Evolutionary conservation across 164 flowering plant genomes (phyloP).

Genomic region (Stephania japonica): DNA sequence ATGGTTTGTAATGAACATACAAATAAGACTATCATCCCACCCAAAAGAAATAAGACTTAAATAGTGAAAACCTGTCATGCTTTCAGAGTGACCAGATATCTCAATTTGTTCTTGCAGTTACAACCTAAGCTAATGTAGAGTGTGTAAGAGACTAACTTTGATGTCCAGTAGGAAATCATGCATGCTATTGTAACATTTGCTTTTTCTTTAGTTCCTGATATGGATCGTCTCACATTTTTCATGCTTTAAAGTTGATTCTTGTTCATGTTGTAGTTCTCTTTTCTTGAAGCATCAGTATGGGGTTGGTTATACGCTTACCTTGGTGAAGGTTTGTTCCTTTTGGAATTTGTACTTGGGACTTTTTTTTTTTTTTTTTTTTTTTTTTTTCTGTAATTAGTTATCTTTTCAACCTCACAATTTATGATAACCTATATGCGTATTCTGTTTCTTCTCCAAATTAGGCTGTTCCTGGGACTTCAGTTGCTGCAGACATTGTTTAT

Average conservation of each 20-base stretch:
- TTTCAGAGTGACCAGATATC: no score
- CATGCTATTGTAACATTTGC: no score
- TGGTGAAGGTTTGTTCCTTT: slow-evolving; percentile 70
- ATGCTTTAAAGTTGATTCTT: slow-evolving; percentile 3
- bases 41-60: no score
- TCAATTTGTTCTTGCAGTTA: neutral
- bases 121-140: neutral
- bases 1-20: no score
- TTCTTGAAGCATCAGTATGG: slow-evolving; percentile 96
- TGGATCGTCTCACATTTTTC: neutral
- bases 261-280: slow-evolving; percentile 61
- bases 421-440: neutral
- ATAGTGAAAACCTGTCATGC: neutral
- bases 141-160: neutral
- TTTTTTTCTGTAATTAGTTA: neutral
- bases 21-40: no score
- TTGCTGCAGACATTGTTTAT: slow-evolving; percentile 77
- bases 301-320: slow-evolving; percentile 95
- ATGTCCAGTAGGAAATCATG: no score
- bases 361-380: neutral
- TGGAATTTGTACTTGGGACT: neutral
- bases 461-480: slow-evolving; percentile 67
- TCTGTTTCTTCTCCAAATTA: slow-evolving; percentile 23
- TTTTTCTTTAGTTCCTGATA: neutral
- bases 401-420: neutral